Evolutionary conservation across 768 basidiomycete species (phyloP).

Genomic region (Rickenella mellea): DNA sequence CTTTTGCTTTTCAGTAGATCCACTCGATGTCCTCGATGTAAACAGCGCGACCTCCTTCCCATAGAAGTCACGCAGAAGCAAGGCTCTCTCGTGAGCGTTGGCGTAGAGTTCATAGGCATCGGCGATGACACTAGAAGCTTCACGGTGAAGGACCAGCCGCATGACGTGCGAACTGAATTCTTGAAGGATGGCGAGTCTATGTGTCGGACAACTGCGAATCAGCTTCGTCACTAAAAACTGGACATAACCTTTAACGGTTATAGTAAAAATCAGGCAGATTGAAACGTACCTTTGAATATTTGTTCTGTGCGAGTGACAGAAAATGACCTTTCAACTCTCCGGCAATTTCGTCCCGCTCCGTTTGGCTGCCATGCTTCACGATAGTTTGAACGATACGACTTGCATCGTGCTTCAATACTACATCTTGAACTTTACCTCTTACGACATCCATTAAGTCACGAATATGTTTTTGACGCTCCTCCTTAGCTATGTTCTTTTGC

Average conservation of each 20-base stretch:
- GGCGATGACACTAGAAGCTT: slow-evolving; percentile 75
- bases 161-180: slow-evolving; percentile 75
- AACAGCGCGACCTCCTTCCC: slow-evolving; percentile 82
- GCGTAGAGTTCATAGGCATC: slow-evolving; percentile 85
- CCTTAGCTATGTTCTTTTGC: slow-evolving; percentile 56
- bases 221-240: slow-evolving; percentile 80
- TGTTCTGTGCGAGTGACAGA: slow-evolving; percentile 69
- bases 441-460: slow-evolving; percentile 66
- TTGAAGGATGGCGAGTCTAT: slow-evolving; percentile 64
- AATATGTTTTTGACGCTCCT: slow-evolving; percentile 70
- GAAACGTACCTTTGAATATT: slow-evolving; percentile 73
- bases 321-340: slow-evolving; percentile 75
- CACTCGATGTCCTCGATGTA: slow-evolving; percentile 9
- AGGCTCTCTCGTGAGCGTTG: slow-evolving; percentile 73
- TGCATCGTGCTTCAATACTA: slow-evolving; percentile 87
- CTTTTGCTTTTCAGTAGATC: slow-evolving; percentile 47
- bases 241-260: background rate
- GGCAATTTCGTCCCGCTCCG: slow-evolving; percentile 73
- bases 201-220: slow-evolving; percentile 62
- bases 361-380: slow-evolving; percentile 71
- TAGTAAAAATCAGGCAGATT: slow-evolving; percentile 2
- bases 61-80: slow-evolving; percentile 81
- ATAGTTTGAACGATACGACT: slow-evolving; percentile 76
- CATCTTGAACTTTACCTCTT: slow-evolving; percentile 74
- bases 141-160: slow-evolving; percentile 72